Conservation (phyloP, 2,329 filamentous ascomycete genomes). For the Hypomyces rosellus region DNA sequence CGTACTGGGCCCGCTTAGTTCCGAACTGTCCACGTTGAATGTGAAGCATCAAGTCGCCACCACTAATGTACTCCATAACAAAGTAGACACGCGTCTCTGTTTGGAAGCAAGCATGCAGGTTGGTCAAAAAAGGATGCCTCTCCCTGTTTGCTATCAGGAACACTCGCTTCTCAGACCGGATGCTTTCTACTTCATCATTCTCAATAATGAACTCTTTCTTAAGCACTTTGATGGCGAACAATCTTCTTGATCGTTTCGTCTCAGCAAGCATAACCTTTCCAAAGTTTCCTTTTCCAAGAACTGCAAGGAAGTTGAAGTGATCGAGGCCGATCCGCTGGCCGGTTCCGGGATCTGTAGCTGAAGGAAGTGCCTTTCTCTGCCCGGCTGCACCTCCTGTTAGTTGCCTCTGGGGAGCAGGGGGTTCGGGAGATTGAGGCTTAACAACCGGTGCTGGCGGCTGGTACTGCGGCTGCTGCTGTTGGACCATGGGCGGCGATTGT, state of each 20-base stretch:
- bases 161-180: constrained; percentile 93
- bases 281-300: constrained; percentile 98
- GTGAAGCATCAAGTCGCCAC: constrained; percentile 97
- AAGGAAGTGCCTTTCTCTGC: constrained; percentile 55
- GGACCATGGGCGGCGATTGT: constrained; percentile 24
- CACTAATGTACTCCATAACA: constrained; percentile 98
- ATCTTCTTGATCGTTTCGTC: constrained; percentile 82
- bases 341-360: constrained; percentile 64
- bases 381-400: constrained; percentile 7
- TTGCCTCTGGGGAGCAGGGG: constrained; percentile 26
- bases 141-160: constrained; percentile 97
- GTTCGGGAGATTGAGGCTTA: constrained; percentile 36
- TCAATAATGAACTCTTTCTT: constrained; percentile 99
- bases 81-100: constrained; percentile 98
- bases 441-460: constrained; percentile 25
- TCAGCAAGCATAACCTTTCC: constrained; percentile 99
- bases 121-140: constrained; percentile 90
- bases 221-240: constrained; percentile 97
- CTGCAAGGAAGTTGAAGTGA: constrained; percentile 98
- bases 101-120: constrained; percentile 95
- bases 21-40: constrained; percentile 97
- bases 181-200: constrained; percentile 98
- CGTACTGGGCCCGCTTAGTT: constrained; percentile 89
- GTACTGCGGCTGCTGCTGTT: constrained; percentile 33
- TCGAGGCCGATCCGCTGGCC: constrained; percentile 87